phyloP scores from a whole-genome alignment of 2,329 filamentous ascomycete genomes.

The Botrytis paeoniae region DNA sequence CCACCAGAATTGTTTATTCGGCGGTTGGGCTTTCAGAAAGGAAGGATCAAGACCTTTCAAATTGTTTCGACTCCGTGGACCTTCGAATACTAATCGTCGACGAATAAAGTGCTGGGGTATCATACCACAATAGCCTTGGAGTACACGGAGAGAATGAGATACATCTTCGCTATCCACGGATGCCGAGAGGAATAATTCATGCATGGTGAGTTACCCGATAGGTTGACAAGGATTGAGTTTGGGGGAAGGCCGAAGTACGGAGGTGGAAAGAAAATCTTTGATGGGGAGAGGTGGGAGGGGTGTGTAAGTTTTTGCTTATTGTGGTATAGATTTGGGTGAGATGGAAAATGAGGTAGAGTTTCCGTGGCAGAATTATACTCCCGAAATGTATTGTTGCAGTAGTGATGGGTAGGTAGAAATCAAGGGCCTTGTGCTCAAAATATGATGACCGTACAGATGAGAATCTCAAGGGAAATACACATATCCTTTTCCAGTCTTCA shows the following conservation, averaged over 20 bases:
- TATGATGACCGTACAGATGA: neutral
- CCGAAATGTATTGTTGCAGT: neutral
- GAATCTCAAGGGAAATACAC: neutral
- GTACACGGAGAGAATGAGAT: conserved; percentile 48
- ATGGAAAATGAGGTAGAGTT: neutral
- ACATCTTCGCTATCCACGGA: conserved; percentile 51
- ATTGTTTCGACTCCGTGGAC: conserved; percentile 43
- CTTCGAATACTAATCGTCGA: conserved; percentile 51
- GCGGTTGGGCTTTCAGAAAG: conserved; percentile 27
- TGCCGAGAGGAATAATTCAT: conserved; percentile 58
- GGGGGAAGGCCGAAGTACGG: conserved; percentile 11
- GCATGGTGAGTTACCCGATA: conserved; percentile 43
- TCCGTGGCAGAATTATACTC: neutral
- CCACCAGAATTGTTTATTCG: conserved; percentile 41
- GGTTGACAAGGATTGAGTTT: conserved; percentile 11
- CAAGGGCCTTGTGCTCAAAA: neutral
- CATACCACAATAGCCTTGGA: conserved; percentile 58
- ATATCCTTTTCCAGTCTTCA: neutral
- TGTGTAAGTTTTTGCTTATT: conserved; percentile 7
- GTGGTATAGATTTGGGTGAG: neutral
- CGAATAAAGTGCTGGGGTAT: conserved; percentile 48
- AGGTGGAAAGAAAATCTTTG: neutral
- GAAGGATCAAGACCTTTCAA: conserved; percentile 30
- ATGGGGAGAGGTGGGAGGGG: neutral
- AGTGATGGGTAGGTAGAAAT: neutral